phyloP scores from a whole-genome alignment of 305 asterid species.

The Fraxinus ornus region DNA sequence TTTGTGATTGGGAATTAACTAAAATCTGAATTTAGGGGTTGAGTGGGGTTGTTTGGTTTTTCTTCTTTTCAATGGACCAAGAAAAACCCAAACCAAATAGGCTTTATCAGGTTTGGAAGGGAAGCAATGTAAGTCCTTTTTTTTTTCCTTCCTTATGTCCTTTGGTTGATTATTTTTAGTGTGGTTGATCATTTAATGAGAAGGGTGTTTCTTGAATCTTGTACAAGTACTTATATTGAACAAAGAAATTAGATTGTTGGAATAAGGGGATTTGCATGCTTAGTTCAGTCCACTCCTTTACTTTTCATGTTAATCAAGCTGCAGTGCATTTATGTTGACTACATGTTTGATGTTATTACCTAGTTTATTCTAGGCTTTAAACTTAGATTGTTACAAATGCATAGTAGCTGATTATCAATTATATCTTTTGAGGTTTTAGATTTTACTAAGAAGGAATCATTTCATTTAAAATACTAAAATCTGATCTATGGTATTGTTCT shows the following conservation, averaged over 20 bases:
- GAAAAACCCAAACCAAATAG: constrained; percentile 49
- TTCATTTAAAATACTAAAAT: not conserved
- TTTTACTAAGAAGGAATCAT: not conserved
- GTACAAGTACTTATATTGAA: not conserved
- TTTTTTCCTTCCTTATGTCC: not conserved
- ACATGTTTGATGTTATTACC: not conserved
- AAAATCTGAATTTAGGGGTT: constrained; percentile 22
- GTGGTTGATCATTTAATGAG: constrained; percentile 11
- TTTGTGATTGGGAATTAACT: constrained; percentile 13
- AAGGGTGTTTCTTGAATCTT: constrained; percentile 24
- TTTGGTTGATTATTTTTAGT: constrained; percentile 3
- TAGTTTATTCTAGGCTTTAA: not conserved
- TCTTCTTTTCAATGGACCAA: constrained; percentile 41
- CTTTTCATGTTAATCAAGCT: not conserved
- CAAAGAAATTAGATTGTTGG: not conserved
- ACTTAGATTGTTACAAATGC: constrained; percentile 5
- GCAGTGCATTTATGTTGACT: constrained; percentile 1
- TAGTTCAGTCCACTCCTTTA: not conserved
- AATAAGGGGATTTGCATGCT: not conserved
- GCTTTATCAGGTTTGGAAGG: constrained; percentile 86
- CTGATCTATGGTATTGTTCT: not conserved
- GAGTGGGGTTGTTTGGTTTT: constrained; percentile 28
- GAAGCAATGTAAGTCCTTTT: constrained; percentile 71
- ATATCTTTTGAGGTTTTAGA: not conserved
- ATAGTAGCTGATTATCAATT: not conserved